Evolutionary conservation across 2,329 filamentous ascomycete genomes (phyloP).

Genomic region (Dothistroma pini): DNA sequence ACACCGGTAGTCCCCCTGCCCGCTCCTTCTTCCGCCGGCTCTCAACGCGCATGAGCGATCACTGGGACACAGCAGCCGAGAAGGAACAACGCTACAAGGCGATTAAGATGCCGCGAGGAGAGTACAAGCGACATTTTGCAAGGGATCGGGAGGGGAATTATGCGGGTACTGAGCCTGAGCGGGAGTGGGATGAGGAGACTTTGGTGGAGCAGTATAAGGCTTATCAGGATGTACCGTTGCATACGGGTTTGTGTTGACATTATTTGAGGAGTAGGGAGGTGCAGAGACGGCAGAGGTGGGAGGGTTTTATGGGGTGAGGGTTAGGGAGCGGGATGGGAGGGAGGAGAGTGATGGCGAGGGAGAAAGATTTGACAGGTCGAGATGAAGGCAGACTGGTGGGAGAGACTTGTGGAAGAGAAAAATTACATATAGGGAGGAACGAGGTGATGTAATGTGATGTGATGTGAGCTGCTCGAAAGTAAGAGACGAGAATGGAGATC

Average conservation of each 20-base stretch:
- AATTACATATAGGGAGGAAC: no score
- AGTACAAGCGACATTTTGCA: slow-evolving; percentile 28
- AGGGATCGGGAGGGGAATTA: slow-evolving; percentile 28
- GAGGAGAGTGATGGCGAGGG: neutral
- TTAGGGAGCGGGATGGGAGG: neutral
- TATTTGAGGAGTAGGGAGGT: neutral
- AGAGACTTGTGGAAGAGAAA: no score
- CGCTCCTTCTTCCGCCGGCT: slow-evolving; percentile 29
- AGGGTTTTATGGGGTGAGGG: neutral
- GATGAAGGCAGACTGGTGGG: no score
- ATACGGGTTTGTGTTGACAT: slow-evolving; percentile 16
- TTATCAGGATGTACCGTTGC: slow-evolving; percentile 26
- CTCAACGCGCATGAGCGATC: slow-evolving; percentile 22
- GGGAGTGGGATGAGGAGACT: slow-evolving; percentile 27
- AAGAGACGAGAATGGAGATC: no score
- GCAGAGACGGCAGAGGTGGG: neutral
- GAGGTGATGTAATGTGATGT: no score
- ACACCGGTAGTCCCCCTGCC: slow-evolving; percentile 20
- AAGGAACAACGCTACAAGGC: slow-evolving; percentile 28
- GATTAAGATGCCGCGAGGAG: slow-evolving; percentile 32
- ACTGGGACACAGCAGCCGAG: slow-evolving; percentile 12
- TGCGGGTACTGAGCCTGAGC: slow-evolving; percentile 31
- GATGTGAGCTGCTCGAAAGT: no score
- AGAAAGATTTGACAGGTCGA: no score
- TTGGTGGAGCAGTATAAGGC: slow-evolving; percentile 23